Percentiles rank a stretch among this genome's conserved stretches.
Evolutionary conservation across 805 yeast species (phyloP).

Genomic region (Metschnikowia proteae): DNA sequence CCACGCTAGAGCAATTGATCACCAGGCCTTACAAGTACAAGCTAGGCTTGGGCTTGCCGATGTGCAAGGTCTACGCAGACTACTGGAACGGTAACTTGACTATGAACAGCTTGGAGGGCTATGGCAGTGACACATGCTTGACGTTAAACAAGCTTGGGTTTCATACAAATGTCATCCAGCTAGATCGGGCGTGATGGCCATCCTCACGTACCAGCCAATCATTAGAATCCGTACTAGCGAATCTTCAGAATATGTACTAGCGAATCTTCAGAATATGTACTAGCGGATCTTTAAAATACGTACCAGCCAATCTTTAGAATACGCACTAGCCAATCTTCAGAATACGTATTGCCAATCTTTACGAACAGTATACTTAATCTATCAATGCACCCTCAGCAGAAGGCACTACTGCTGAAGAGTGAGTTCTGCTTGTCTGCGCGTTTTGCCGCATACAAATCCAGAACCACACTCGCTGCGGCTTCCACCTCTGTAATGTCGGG

Average conservation of each 20-base stretch:
- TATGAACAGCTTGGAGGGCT: conserved; percentile 81
- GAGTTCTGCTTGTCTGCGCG: background rate
- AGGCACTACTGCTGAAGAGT: too few species aligned
- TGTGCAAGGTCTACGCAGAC: conserved; percentile 90
- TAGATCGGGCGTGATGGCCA: conserved; percentile 59
- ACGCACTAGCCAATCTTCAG: background rate
- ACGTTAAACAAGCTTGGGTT: conserved; percentile 75
- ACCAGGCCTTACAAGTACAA: conserved; percentile 71
- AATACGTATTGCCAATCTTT: too few species aligned
- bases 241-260: background rate
- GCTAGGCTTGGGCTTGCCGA: conserved; percentile 85
- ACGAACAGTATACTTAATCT: too few species aligned
- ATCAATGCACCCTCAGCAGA: too few species aligned
- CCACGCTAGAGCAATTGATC: conserved; percentile 62
- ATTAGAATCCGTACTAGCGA: too few species aligned
- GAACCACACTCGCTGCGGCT: background rate
- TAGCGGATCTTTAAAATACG: too few species aligned
- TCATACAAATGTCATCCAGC: conserved; percentile 56
- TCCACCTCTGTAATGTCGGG: background rate
- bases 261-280: too few species aligned
- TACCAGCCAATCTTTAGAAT: background rate
- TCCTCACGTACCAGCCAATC: background rate
- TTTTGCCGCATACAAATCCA: background rate
- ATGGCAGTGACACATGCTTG: conserved; percentile 85
- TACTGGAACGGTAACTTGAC: conserved; percentile 93